Percentiles rank a stretch among this genome's conserved stretches.
phyloP scores from a whole-genome alignment of 2,329 filamentous ascomycete genomes.

The Calonectria pseudoreteaudii region DNA sequence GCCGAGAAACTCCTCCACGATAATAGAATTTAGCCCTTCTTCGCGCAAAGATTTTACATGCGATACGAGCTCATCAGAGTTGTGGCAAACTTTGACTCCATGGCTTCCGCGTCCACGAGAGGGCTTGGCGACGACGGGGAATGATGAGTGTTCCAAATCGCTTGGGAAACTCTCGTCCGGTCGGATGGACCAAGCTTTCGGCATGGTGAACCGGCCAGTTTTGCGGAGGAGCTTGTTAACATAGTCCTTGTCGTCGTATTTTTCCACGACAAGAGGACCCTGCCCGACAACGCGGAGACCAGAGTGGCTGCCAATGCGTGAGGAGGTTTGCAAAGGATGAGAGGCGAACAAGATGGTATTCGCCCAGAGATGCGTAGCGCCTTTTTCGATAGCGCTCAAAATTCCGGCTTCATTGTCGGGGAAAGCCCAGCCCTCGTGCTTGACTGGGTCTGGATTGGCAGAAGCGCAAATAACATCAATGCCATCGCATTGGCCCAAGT shows the following conservation, averaged over 20 bases:
- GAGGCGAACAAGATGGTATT: constrained; percentile 62
- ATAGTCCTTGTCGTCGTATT: constrained; percentile 63
- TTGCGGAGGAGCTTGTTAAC: constrained; percentile 57
- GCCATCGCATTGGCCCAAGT: constrained; percentile 25
- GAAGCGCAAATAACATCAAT: constrained; percentile 27
- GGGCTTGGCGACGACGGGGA: constrained; percentile 33
- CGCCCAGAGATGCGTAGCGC: constrained; percentile 61
- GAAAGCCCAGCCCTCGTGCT: constrained; percentile 31
- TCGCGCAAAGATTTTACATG: constrained; percentile 22
- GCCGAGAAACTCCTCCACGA: constrained; percentile 61
- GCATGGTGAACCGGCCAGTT: constrained; percentile 53
- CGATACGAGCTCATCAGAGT: constrained; percentile 20
- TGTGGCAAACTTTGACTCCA: constrained; percentile 31
- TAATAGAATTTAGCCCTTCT: constrained; percentile 30
- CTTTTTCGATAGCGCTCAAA: constrained; percentile 49
- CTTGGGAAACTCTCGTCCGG: not conserved
- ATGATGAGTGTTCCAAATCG: constrained; percentile 14
- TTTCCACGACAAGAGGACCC: constrained; percentile 58
- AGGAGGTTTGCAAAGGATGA: constrained; percentile 60
- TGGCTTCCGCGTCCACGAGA: constrained; percentile 35
- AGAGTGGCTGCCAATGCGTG: constrained; percentile 44
- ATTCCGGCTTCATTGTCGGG: constrained; percentile 34
- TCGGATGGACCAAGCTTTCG: constrained; percentile 48
- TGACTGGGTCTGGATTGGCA: constrained; percentile 15
- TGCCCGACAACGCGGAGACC: constrained; percentile 58